Evolutionary conservation across 768 basidiomycete species (phyloP), one percentile per base, ranked within the genome.

Genomic region (Macrolepiota albuminosa): DNA sequence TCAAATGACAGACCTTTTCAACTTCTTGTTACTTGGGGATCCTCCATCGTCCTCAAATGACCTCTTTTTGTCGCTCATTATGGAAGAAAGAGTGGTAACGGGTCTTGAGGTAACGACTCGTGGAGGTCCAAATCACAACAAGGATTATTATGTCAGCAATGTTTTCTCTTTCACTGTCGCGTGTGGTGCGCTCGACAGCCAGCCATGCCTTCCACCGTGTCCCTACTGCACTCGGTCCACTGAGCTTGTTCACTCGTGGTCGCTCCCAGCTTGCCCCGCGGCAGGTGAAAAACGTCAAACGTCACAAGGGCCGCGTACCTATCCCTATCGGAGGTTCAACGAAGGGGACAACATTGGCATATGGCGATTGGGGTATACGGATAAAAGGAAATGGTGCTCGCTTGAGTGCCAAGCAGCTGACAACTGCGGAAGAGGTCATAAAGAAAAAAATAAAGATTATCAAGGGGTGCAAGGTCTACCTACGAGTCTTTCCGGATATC

Each of bases 401-500:
- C 36, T 76, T 98, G 14, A 89, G 84, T 21, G 95, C 93, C 0
- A 96, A 96, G 73, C 94, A 96, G 76, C 83, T 99, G 18, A 82
- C 84, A 56, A 87, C 90, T 0, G 92, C 89, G 0, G 88, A 94
- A 74, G 91, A 93, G 57, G 88, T 93, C 48, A 85, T 98, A 59
- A 88, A 90, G 78, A 82, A 91, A 67, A 95, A 93, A 70, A 80
- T 97, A 61, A 98, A 97, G 74, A 71, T 84, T 11, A 80, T 98
- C 48, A 98, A 98, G 69, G 94, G 95, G 6, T 81, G 84, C 39
- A 91, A 94, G 73, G 84, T 94, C 46, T 95, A 83, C 70, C 68
- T 96, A 72, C 81, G 95, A 54, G 88, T 98, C 45, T 98, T 98
- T 76, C 96, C 97, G 4, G 95, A 98, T 74, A 87, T 97, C 60